Evolutionary conservation across 345 rosid genomes (phyloP).

Genomic region (Gossypium longicalyx): DNA sequence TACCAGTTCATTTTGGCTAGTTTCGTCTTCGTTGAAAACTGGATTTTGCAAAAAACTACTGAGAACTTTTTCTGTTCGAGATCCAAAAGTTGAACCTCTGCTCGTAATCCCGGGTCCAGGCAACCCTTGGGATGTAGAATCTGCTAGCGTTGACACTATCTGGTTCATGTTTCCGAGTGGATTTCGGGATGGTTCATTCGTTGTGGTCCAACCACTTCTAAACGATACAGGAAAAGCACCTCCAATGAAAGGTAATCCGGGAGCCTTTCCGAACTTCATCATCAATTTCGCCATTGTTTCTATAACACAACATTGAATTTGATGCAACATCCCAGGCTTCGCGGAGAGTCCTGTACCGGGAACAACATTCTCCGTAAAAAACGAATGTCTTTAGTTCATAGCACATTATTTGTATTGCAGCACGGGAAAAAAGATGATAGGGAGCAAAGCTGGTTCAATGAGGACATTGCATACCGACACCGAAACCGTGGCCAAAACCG

Average conservation of each 20-base stretch:
- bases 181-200: conserved; percentile 32
- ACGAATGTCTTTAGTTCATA: neutral
- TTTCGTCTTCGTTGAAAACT: conserved; percentile 44
- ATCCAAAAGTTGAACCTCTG: conserved; percentile 37
- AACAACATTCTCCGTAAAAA: conserved; percentile 5
- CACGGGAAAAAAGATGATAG: neutral
- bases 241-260: conserved; percentile 34
- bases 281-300: conserved; percentile 49
- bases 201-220: conserved; percentile 36
- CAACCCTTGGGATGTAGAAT: conserved; percentile 30
- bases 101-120: conserved; percentile 28
- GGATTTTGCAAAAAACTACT: conserved; percentile 64
- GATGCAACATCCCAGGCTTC: conserved; percentile 51
- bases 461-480: conserved; percentile 44
- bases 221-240: conserved; percentile 37
- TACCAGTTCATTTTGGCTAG: conserved; percentile 42
- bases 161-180: conserved; percentile 42
- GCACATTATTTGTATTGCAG: neutral
- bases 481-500: conserved; percentile 74
- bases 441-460: neutral
- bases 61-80: conserved; percentile 74
- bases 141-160: conserved; percentile 31
- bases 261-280: conserved; percentile 52
- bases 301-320: conserved; percentile 52
- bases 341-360: conserved; percentile 64